Evolutionary conservation across 2,329 filamentous ascomycete species (phyloP), one percentile per base, ranked within the genome.

Genomic region (Pezicula carpinea): DNA sequence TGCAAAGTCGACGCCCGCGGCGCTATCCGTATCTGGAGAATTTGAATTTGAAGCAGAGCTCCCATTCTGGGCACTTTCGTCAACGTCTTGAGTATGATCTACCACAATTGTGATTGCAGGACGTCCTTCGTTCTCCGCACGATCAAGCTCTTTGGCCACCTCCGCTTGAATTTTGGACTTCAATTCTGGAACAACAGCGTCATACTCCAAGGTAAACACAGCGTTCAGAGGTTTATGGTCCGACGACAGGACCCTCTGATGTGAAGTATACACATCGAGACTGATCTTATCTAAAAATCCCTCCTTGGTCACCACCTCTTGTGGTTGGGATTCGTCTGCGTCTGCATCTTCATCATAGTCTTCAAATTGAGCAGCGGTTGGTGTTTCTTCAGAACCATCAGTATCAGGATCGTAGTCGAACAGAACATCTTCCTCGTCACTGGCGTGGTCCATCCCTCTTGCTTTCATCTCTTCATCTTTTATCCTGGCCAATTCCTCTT

Each of bases 211-310:
- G 0, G 80, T 85, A 61, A 97, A 97, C 1, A 91, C 72, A 1
- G 90, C 89, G 49, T 84, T 80, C 2, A 99, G 70, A 0, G 93
- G 95, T 64, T 99, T 99, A 67, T 99, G 93, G 59, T 99, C 93
- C 0, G 92, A 97, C 1, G 92, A 96, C 14, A 88, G 79, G 19
- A 99, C 84, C 15, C 87, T 79, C 65, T 97, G 93, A 60, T 97
- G 89, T 0, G 91, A 92, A 0, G 83, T 82, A 64, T 99, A 99
- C 48, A 87, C 67, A 46, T 82, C 77, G 29, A 82, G 67, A 21
- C 66, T 65, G 53, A 85, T 75, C 46, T 69, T 69, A 53, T 83
- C 79, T 3, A 66, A 56, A 46, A 74, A 77, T 0, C 78, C 79
- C 19, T 82, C 79, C 51, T 79, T 81, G 0, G 80, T 82, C 3